Evolutionary conservation across 768 basidiomycete genomes (phyloP).

Genomic region (Tulasnella sp.): DNA sequence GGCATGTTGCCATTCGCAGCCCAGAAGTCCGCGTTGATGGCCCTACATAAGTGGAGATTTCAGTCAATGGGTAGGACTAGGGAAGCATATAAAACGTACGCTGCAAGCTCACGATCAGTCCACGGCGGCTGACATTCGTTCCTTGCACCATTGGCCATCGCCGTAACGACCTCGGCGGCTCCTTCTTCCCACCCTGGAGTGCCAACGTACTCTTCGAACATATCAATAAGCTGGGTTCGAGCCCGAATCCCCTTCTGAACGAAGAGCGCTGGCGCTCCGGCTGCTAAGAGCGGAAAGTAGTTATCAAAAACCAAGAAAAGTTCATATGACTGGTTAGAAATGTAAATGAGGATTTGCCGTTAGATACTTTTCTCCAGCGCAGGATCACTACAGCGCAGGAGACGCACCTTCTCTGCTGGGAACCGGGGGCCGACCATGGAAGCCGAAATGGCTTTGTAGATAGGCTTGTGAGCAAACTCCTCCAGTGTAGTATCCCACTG

Average conservation of each 20-base stretch:
- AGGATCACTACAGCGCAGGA: neutral
- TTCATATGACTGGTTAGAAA: constrained; percentile 8
- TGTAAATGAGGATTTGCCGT: neutral
- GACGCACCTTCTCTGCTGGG: neutral
- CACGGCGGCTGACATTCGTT: constrained; percentile 7
- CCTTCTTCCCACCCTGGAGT: neutral
- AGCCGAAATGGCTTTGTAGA: neutral
- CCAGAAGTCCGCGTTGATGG: too few species aligned
- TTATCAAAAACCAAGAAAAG: constrained; percentile 35
- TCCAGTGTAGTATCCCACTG: constrained; percentile 1
- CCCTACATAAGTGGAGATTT: neutral
- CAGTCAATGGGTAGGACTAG: neutral
- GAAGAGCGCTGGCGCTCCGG: constrained; percentile 29
- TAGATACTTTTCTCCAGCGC: neutral
- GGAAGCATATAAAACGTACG: neutral
- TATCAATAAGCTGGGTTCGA: constrained; percentile 21
- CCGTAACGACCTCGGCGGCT: neutral
- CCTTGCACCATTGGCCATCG: neutral
- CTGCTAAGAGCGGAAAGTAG: constrained; percentile 31
- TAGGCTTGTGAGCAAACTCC: constrained; percentile 1
- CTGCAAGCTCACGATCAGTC: constrained; percentile 3
- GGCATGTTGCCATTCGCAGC: too few species aligned
- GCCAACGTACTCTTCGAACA: constrained; percentile 6
- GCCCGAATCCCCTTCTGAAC: constrained; percentile 19
- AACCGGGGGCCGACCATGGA: neutral